Base-by-base conservation (phyloP, 306 rosid species). In the Herpetospermum pedunculosum region DNA sequence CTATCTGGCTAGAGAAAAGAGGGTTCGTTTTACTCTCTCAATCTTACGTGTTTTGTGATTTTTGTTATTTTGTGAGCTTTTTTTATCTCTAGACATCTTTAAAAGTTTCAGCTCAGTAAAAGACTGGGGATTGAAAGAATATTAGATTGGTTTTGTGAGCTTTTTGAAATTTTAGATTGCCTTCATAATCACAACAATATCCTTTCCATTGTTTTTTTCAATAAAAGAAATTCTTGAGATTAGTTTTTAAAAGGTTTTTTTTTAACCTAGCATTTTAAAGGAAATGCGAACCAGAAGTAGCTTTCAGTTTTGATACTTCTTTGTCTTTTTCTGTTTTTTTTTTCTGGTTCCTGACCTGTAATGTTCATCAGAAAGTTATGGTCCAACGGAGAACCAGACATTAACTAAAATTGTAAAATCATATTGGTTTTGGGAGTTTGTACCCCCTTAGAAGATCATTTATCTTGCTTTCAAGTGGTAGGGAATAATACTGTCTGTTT, bases 1-100 rank as follows among this genome's bases (percentile, higher is more conserved):
- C 83, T 95, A 95, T 83, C 79, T 95, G 82, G 99, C 99, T 44
- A 95, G 97, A 81, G 99, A 95, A 68, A 95, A 95, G 78, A 87
- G 89, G 80, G 99, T 95, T 12, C 69, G 90, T 54, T 38, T 41
- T 75, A 50, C 44, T 57, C 11, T 1, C 2, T 46, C 15, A 50
- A 57, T 6, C 8, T 32, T n/a, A 53, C 25, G 14, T 48, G 30
- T 59, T 37, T 29, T 43, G 6, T 43, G 54, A 34, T 75, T 48
- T 75, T 4, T 14, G 11, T 3, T 52, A 12, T 14, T 38, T 29
- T 19, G 37, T 77, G n/a, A 63, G 29, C 46, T n/a, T 63, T 35
- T 35, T 25, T 63, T 14, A 7, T 35, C 41, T 34, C 46, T 30
- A 2, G 15, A 60, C 21, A 15, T 60, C 44, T 32, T 30, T 0